These are phyloP conservation scores for Tolypocladium nubicola DNA, from an alignment of 2,329 filamentous ascomycete species.

Conservation along the genomic window DNA sequence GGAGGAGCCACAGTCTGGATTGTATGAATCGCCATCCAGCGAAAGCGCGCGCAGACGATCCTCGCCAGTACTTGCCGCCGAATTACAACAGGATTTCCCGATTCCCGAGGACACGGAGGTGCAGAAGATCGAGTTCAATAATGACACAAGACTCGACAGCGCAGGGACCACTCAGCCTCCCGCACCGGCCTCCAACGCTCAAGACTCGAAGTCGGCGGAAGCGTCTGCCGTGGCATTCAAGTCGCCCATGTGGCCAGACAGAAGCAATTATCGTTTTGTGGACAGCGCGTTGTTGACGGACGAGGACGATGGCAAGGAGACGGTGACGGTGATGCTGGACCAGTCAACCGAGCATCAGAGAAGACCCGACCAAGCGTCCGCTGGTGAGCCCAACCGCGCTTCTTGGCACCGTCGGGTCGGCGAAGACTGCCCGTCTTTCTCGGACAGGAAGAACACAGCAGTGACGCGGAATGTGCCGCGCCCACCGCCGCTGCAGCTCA, in stretches of 20 bases:
- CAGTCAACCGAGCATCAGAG: slow-evolving; percentile 7
- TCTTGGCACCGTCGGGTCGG: slow-evolving; percentile 48
- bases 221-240: background rate
- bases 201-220: background rate
- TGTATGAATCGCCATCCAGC: slow-evolving; percentile 6
- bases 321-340: slow-evolving; percentile 36
- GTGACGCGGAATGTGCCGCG: slow-evolving; percentile 42
- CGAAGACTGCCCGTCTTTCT: slow-evolving; percentile 48
- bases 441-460: slow-evolving; percentile 34
- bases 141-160: background rate
- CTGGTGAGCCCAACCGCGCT: slow-evolving; percentile 6
- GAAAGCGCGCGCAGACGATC: slow-evolving; percentile 32
- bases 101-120: background rate
- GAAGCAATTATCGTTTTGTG: background rate
- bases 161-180: background rate
- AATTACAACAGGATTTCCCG: background rate
- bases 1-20: slow-evolving; percentile 3
- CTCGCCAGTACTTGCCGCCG: slow-evolving; percentile 36
- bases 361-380: slow-evolving; percentile 4
- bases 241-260: background rate
- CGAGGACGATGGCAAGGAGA: slow-evolving; percentile 21
- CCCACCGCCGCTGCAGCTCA: slow-evolving; percentile 44
- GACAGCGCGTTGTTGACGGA: slow-evolving; percentile 2
- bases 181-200: background rate
- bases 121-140: background rate